Evolutionary conservation across 495 filamentous ascomycete species (phyloP).

Genomic region (Neurospora discreta): DNA sequence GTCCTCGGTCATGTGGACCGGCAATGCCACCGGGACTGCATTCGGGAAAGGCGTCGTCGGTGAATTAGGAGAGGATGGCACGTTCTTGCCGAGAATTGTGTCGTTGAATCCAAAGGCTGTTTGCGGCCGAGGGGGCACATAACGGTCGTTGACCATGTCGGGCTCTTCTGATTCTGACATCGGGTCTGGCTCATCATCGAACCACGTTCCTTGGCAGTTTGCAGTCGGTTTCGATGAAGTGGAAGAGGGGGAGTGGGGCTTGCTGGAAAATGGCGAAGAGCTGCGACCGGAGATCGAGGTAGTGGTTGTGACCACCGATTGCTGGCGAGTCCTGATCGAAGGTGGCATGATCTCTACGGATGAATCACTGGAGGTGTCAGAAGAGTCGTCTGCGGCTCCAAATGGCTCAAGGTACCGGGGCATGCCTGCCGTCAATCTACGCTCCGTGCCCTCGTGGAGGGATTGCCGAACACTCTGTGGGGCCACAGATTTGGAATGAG

Average conservation of each 20-base stretch:
- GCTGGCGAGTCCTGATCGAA: slow-evolving; percentile 19
- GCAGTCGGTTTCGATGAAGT: slow-evolving; percentile 4
- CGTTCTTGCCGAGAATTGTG: not conserved
- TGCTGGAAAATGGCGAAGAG: slow-evolving; percentile 17
- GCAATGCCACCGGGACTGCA: not conserved
- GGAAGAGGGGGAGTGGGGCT: slow-evolving; percentile 7
- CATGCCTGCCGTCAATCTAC: not conserved
- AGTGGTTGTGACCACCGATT: slow-evolving; percentile 24
- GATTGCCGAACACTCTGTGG: not conserved
- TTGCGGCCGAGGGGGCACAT: not conserved
- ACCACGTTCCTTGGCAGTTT: slow-evolving; percentile 21
- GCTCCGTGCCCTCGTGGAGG: not conserved
- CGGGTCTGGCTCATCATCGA: slow-evolving; percentile 20
- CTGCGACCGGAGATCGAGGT: slow-evolving; percentile 24
- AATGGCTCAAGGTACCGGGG: not conserved
- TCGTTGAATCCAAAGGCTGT: not conserved
- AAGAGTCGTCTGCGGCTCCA: not conserved
- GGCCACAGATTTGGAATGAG: not conserved
- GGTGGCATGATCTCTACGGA: slow-evolving; percentile 16
- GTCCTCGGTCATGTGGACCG: not conserved
- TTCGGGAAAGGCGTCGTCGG: not conserved
- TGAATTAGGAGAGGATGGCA: not conserved
- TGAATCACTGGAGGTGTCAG: slow-evolving; percentile 16
- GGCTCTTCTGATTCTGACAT: not conserved
- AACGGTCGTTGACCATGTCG: not conserved